Evolutionary conservation across 768 basidiomycete species (phyloP).

Genomic region (Serpula lacrymans): DNA sequence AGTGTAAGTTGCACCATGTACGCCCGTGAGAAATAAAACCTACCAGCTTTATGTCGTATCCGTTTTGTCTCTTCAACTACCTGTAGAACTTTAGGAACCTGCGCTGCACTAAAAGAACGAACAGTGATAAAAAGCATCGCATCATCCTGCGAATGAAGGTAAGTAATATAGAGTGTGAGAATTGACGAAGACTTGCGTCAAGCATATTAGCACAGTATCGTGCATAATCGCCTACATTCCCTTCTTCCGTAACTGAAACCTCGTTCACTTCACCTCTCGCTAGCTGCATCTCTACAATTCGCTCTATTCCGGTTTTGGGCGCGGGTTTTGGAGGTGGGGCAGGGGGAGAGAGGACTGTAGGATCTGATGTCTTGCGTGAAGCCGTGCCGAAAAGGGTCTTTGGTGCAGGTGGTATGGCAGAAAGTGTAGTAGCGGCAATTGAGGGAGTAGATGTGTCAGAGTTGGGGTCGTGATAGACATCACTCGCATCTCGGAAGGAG

Average conservation of each 20-base stretch:
- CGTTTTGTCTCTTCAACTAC: constrained; percentile 80
- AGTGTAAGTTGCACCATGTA: constrained; percentile 1
- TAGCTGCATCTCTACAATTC: constrained; percentile 70
- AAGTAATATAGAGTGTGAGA: constrained; percentile 7
- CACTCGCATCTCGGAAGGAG: constrained; percentile 72
- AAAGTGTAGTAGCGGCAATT: constrained; percentile 1
- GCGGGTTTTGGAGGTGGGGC: constrained; percentile 57
- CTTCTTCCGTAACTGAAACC: constrained; percentile 65
- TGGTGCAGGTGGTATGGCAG: neutral
- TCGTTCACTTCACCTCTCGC: constrained; percentile 72
- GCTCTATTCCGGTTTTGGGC: constrained; percentile 62
- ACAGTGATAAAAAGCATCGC: constrained; percentile 79
- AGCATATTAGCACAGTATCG: constrained; percentile 62
- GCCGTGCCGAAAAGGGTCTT: constrained; percentile 6
- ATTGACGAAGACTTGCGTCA: constrained; percentile 37
- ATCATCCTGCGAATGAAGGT: constrained; percentile 55
- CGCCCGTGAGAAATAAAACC: constrained; percentile 10
- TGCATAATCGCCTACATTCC: constrained; percentile 62
- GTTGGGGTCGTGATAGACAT: constrained; percentile 43
- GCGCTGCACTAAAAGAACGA: constrained; percentile 54
- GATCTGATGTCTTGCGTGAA: constrained; percentile 11
- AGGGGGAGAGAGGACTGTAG: constrained; percentile 25
- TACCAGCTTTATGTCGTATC: constrained; percentile 72
- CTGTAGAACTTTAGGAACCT: constrained; percentile 76
- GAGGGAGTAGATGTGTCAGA: constrained; percentile 6